Conservation (phyloP, 2,329 filamentous ascomycete genomes). For the Byssothecium circinans region DNA sequence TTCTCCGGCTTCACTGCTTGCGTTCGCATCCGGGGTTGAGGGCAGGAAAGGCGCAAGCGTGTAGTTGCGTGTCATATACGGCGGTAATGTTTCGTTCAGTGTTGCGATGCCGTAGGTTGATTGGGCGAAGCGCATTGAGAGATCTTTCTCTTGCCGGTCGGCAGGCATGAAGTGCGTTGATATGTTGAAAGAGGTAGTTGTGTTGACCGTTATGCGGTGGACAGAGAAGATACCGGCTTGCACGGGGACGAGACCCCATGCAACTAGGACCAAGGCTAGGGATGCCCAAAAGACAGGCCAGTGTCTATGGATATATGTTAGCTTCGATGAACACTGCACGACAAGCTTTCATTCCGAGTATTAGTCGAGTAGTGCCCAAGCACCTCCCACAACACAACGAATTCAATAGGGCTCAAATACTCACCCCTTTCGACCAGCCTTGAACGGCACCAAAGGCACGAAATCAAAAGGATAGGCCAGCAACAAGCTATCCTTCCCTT, state of each 20-base stretch:
- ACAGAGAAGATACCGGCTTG: constrained; percentile 59
- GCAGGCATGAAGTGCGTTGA: constrained; percentile 33
- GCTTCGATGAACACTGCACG: too few species aligned
- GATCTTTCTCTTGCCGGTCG: constrained; percentile 23
- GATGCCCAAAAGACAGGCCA: constrained; percentile 57
- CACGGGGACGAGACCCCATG: constrained; percentile 58
- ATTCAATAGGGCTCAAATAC: too few species aligned
- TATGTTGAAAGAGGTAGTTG: constrained; percentile 6
- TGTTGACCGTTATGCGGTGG: constrained; percentile 25
- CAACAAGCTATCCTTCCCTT: constrained; percentile 51
- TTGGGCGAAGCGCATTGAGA: constrained; percentile 48
- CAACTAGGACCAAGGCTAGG: constrained; percentile 53
- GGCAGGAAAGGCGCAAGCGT: constrained; percentile 49
- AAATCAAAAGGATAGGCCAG: constrained; percentile 59
- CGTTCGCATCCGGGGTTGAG: constrained; percentile 7
- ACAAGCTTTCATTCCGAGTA: too few species aligned
- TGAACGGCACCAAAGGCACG: constrained; percentile 48
- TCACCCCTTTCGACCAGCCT: constrained; percentile 39
- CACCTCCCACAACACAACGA: too few species aligned
- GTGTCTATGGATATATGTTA: constrained; percentile 43
- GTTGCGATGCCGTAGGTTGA: constrained; percentile 51
- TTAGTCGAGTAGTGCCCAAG: too few species aligned
- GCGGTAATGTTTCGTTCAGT: constrained; percentile 49
- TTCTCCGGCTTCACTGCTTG: constrained; percentile 7
- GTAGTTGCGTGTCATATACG: constrained; percentile 50